Conservation (phyloP, 768 basidiomycete genomes). For the Ramaria sp. region DNA sequence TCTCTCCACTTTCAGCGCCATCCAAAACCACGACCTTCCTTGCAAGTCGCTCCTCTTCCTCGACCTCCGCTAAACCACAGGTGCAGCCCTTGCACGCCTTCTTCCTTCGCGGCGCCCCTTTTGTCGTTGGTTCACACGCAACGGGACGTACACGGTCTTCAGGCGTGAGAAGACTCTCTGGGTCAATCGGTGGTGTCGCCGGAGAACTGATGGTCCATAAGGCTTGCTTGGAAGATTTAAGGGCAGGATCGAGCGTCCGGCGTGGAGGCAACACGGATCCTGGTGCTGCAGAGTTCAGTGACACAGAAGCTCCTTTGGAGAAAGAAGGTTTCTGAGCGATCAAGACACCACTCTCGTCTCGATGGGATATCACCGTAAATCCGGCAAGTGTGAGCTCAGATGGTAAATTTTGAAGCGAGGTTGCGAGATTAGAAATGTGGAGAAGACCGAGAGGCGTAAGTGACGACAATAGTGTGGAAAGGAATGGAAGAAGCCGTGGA, state of each 20-base stretch:
- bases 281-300: slow-evolving; percentile 22
- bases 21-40: slow-evolving; percentile 58
- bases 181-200: slow-evolving; percentile 64
- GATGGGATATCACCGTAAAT: slow-evolving; percentile 43
- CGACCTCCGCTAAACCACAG: slow-evolving; percentile 91
- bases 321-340: slow-evolving; percentile 64
- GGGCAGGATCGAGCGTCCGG: slow-evolving; percentile 36
- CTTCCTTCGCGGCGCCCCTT: slow-evolving; percentile 52
- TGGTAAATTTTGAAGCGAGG: slow-evolving; percentile 32
- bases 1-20: slow-evolving; percentile 46
- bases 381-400: slow-evolving; percentile 56
- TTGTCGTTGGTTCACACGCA: slow-evolving; percentile 54
- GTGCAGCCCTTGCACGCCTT: slow-evolving; percentile 95
- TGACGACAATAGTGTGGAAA: slow-evolving; percentile 48
- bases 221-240: slow-evolving; percentile 73
- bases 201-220: slow-evolving; percentile 76
- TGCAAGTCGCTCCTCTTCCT: slow-evolving; percentile 58
- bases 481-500: slow-evolving; percentile 41
- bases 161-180: slow-evolving; percentile 72
- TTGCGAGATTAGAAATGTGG: slow-evolving; percentile 45
- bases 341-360: slow-evolving; percentile 29
- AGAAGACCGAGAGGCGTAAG: slow-evolving; percentile 61
- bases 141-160: slow-evolving; percentile 73
- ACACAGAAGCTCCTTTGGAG: slow-evolving; percentile 26
- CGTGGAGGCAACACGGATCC: slow-evolving; percentile 37